Conservation (phyloP, 2,329 filamentous ascomycete species). For the Neofusicoccum umdonicola region DNA sequence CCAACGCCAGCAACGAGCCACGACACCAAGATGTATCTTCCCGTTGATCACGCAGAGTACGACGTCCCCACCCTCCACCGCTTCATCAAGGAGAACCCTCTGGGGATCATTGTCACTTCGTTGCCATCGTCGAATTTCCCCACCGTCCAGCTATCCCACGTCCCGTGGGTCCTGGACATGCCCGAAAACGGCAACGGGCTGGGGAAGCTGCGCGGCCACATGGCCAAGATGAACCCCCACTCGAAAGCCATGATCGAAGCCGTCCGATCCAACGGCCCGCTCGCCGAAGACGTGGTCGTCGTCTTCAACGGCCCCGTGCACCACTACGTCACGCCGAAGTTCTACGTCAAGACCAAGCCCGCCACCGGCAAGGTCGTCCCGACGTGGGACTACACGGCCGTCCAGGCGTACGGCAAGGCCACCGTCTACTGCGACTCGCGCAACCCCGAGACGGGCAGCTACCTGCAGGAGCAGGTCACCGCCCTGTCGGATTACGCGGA, state of each 20-base stretch:
- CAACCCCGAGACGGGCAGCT: slow-evolving; percentile 45
- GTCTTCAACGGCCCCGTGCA: slow-evolving; percentile 60
- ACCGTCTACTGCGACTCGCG: slow-evolving; percentile 54
- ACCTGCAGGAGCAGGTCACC: slow-evolving; percentile 52
- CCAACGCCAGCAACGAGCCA: not conserved
- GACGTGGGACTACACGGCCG: slow-evolving; percentile 69
- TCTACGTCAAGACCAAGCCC: slow-evolving; percentile 66
- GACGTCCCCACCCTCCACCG: slow-evolving; percentile 50
- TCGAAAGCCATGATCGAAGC: slow-evolving; percentile 59
- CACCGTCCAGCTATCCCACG: slow-evolving; percentile 58
- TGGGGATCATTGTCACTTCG: slow-evolving; percentile 63
- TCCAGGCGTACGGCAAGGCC: slow-evolving; percentile 61
- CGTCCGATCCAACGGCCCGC: slow-evolving; percentile 23
- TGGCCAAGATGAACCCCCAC: slow-evolving; percentile 64
- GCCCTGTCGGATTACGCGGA: slow-evolving; percentile 56
- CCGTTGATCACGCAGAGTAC: slow-evolving; percentile 52
- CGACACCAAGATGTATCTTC: slow-evolving; percentile 55
- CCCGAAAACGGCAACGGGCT: slow-evolving; percentile 43
- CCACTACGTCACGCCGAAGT: slow-evolving; percentile 67
- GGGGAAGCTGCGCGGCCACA: slow-evolving; percentile 57
- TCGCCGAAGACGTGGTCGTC: slow-evolving; percentile 57
- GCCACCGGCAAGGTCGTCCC: slow-evolving; percentile 64
- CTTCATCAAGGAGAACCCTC: slow-evolving; percentile 59
- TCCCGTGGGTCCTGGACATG: slow-evolving; percentile 59
- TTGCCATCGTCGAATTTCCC: slow-evolving; percentile 51